Conservation (phyloP, 352 stramenopile genomes). For the Phytophthora fragariaefolia region DNA sequence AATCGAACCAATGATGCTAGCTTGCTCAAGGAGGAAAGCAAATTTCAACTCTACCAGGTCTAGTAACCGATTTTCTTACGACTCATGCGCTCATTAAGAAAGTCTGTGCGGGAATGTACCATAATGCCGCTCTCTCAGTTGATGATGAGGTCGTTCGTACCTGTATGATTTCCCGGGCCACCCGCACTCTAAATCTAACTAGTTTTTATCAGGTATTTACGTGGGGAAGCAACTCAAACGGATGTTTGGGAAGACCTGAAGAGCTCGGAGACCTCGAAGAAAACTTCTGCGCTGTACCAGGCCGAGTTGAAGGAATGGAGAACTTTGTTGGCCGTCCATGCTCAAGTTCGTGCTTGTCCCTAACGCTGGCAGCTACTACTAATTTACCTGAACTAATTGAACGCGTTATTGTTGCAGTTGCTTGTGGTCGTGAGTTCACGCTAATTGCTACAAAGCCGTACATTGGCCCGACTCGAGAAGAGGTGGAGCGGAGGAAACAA, state of each 20-base stretch:
- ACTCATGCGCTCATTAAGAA: conserved; percentile 88
- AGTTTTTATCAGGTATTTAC: conserved; percentile 81
- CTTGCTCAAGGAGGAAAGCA: conserved; percentile 79
- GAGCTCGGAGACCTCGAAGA: conserved; percentile 79
- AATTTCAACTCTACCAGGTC: conserved; percentile 64
- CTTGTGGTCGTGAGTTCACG: conserved; percentile 92
- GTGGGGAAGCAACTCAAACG: conserved; percentile 93
- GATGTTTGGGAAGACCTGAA: conserved; percentile 82
- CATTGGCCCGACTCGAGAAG: conserved; percentile 84
- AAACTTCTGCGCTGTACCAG: conserved; percentile 82
- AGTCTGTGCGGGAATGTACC: conserved; percentile 89
- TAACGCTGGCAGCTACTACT: too few species aligned
- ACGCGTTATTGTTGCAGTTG: conserved; percentile 52
- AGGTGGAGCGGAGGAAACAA: conserved; percentile 53
- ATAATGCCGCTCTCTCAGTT: conserved; percentile 91
- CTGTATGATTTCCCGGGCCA: not conserved
- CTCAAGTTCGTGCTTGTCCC: conserved; percentile 55
- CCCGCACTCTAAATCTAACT: not conserved
- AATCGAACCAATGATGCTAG: conserved; percentile 23
- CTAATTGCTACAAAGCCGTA: conserved; percentile 94
- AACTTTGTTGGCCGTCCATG: conserved; percentile 75
- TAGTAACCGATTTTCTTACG: conserved; percentile 85
- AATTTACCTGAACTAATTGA: not conserved
- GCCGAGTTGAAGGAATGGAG: conserved; percentile 73
- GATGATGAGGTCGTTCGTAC: conserved; percentile 77